These are phyloP conservation scores for Suillus plorans DNA, from an alignment of 768 basidiomycete species.

Conservation along the genomic window DNA sequence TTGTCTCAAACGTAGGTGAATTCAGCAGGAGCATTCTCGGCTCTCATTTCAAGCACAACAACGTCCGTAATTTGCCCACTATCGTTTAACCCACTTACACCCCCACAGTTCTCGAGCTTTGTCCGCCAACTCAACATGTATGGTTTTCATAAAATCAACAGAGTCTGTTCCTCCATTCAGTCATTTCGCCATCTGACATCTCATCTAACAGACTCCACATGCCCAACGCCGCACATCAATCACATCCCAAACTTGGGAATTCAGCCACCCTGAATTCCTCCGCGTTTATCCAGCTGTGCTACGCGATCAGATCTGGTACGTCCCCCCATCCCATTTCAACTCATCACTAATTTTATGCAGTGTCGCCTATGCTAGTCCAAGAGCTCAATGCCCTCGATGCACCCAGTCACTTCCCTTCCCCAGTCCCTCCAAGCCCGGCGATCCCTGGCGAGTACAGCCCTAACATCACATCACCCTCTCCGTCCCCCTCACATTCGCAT, in stretches of 20 bases:
- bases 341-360: too few species aligned
- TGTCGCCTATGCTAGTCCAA: too few species aligned
- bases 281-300: slow-evolving; percentile 77
- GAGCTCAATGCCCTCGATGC: too few species aligned
- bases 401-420: too few species aligned
- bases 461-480: too few species aligned
- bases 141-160: slow-evolving; percentile 92
- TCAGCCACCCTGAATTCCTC: slow-evolving; percentile 84
- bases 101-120: slow-evolving; percentile 82
- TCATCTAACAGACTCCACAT: slow-evolving; percentile 61
- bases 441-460: too few species aligned
- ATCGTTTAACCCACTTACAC: slow-evolving; percentile 6
- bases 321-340: too few species aligned
- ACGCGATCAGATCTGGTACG: too few species aligned
- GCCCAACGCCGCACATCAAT: slow-evolving; percentile 79
- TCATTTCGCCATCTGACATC: not conserved
- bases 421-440: too few species aligned
- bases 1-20: slow-evolving; percentile 83
- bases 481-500: too few species aligned
- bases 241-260: slow-evolving; percentile 85
- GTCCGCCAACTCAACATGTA: slow-evolving; percentile 96
- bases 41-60: slow-evolving; percentile 89
- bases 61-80: slow-evolving; percentile 54
- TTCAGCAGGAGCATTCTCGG: slow-evolving; percentile 84
- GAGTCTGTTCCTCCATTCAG: slow-evolving; percentile 44